Percentiles rank a stretch among this genome's conserved stretches.
Conservation (phyloP, 2,329 filamentous ascomycete genomes). For the Fusarium nematophilum region DNA sequence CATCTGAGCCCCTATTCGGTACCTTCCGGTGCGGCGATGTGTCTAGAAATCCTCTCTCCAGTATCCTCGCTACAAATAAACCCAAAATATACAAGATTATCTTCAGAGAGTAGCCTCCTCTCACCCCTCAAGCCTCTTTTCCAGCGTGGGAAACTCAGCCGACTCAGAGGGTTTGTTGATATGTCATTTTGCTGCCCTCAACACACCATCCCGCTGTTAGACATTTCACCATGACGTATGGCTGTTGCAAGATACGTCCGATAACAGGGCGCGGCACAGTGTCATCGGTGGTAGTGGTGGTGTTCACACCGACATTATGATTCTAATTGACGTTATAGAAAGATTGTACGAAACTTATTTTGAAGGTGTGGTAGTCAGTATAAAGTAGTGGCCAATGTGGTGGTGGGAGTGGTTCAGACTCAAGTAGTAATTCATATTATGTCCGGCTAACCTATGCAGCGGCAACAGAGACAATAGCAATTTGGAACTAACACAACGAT, state of each 20-base stretch:
- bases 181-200: slow-evolving; percentile 41
- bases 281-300: slow-evolving; percentile 29
- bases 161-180: slow-evolving; percentile 21
- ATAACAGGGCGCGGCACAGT: slow-evolving; percentile 32
- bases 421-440: slow-evolving; percentile 35
- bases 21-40: too few relatives aligned
- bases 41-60: too few relatives aligned
- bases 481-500: slow-evolving; percentile 32
- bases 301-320: slow-evolving; percentile 41
- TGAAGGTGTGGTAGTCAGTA: slow-evolving; percentile 21
- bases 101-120: too few relatives aligned
- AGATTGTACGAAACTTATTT: slow-evolving; percentile 44
- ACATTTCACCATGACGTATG: slow-evolving; percentile 45
- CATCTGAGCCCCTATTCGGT: too few relatives aligned
- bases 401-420: slow-evolving; percentile 32
- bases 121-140: too few relatives aligned
- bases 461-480: slow-evolving; percentile 10
- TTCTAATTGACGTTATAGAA: slow-evolving; percentile 35
- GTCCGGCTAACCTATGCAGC: slow-evolving; percentile 27
- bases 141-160: too few relatives aligned
- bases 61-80: too few relatives aligned
- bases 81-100: too few relatives aligned
- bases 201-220: slow-evolving; percentile 43
- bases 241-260: slow-evolving; percentile 33
- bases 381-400: slow-evolving; percentile 34